Percentiles rank a stretch among this genome's conserved stretches.
Conservation (phyloP, 768 basidiomycete genomes). For the Phlebiopsis gigantea region DNA sequence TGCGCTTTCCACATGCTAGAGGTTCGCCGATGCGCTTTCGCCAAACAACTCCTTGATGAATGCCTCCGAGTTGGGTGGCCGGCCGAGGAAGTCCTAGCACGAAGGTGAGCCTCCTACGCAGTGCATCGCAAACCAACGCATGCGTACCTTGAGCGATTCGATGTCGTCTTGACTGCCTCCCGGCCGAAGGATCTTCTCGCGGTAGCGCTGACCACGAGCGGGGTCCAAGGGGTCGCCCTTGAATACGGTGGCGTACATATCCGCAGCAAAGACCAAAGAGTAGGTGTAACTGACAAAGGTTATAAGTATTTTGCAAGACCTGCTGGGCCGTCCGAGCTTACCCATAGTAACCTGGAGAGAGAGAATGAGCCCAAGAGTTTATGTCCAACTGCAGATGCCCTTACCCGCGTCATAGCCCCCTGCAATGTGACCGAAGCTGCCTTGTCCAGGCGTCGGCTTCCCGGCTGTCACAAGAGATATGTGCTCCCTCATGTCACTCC, state of each 20-base stretch:
- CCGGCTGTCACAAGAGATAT: conserved; percentile 65
- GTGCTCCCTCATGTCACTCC: conserved; percentile 67
- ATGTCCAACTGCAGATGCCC: too few species aligned
- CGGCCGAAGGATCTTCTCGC: conserved; percentile 66
- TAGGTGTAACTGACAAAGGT: conserved; percentile 45
- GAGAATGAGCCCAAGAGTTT: background rate
- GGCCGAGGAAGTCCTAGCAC: conserved; percentile 68
- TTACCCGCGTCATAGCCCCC: conserved; percentile 69
- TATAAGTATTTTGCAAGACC: background rate
- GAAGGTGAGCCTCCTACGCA: background rate
- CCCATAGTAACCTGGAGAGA: conserved; percentile 52
- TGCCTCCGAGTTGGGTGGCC: conserved; percentile 68
- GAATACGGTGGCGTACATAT: conserved; percentile 74
- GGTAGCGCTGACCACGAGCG: conserved; percentile 58
- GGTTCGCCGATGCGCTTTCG: conserved; percentile 29
- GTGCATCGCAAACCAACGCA: background rate
- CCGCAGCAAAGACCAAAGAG: conserved; percentile 57
- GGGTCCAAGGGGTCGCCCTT: conserved; percentile 72
- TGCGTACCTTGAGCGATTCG: conserved; percentile 65
- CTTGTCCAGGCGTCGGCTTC: conserved; percentile 57
- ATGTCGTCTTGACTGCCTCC: conserved; percentile 80
- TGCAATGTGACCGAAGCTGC: conserved; percentile 70
- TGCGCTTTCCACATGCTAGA: conserved; percentile 16
- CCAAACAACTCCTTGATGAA: conserved; percentile 67
- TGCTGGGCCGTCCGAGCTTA: conserved; percentile 24